Conservation (phyloP, 2,329 filamentous ascomycete species). For the Pyrenophora teres region DNA sequence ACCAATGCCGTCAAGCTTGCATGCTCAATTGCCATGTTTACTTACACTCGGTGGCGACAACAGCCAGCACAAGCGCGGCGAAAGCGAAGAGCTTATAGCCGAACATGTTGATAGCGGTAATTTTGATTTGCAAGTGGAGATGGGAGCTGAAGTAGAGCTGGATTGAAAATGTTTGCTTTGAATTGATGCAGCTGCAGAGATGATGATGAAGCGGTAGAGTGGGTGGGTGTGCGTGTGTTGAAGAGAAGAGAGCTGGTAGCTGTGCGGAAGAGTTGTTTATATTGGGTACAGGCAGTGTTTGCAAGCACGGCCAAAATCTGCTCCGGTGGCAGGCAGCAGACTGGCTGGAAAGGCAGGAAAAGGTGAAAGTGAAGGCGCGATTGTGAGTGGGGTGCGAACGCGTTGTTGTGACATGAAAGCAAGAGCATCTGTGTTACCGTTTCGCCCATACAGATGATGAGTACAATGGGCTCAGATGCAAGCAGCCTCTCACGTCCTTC, state of each 20-base stretch:
- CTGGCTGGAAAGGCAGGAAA: constrained; percentile 1
- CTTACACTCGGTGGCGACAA: constrained; percentile 27
- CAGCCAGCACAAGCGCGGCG: constrained; percentile 24
- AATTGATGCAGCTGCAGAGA: constrained; percentile 32
- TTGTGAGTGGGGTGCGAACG: constrained; percentile 3
- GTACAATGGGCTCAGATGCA: constrained; percentile 21
- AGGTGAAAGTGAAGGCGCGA: constrained; percentile 21
- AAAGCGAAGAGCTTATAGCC: constrained; percentile 31
- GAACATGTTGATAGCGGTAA: constrained; percentile 32
- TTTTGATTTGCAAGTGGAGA: constrained; percentile 14
- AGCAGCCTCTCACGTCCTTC: constrained; percentile 11
- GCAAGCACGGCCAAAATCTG: constrained; percentile 8
- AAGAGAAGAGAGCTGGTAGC: constrained; percentile 12
- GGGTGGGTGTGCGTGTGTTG: constrained; percentile 1
- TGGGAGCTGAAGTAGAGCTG: constrained; percentile 25
- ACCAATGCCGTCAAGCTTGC: background rate
- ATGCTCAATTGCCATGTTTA: background rate
- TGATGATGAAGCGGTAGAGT: constrained; percentile 22
- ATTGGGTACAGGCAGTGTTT: constrained; percentile 11
- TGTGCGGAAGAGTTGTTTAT: constrained; percentile 18
- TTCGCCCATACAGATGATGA: constrained; percentile 12
- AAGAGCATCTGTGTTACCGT: constrained; percentile 20
- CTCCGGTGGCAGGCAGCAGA: constrained; percentile 5
- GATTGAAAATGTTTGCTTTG: constrained; percentile 20
- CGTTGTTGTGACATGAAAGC: constrained; percentile 11